Evolutionary conservation across 768 basidiomycete genomes (phyloP).

Genomic region (Trametes cubensis): DNA sequence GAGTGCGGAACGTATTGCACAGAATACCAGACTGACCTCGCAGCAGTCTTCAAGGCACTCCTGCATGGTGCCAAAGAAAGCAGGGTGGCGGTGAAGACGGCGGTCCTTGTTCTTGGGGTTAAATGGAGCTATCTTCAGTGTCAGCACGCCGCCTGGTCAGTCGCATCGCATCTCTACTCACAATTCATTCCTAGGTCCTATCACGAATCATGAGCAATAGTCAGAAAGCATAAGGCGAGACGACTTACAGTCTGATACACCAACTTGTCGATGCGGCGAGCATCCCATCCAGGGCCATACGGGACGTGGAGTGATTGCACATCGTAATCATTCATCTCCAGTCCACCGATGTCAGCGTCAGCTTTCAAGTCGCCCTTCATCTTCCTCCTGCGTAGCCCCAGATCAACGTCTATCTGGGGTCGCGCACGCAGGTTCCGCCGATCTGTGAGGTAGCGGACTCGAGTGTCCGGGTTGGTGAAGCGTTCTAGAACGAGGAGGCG

Average conservation of each 20-base stretch:
- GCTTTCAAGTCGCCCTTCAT: conserved; percentile 61
- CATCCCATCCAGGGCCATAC: conserved; percentile 63
- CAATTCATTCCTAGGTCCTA: conserved; percentile 64
- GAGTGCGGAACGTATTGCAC: background rate
- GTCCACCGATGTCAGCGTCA: conserved; percentile 41
- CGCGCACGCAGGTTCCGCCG: conserved; percentile 55
- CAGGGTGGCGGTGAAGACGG: conserved; percentile 62
- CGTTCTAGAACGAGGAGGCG: conserved; percentile 65
- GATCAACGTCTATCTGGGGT: conserved; percentile 36
- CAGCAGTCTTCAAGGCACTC: conserved; percentile 66
- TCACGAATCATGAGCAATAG: conserved; percentile 13
- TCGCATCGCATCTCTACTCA: conserved; percentile 27
- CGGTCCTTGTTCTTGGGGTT: conserved; percentile 66
- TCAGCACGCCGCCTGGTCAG: background rate
- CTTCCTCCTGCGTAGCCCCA: conserved; percentile 40
- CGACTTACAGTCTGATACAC: conserved; percentile 56
- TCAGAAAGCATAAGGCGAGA: background rate
- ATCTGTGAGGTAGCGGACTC: conserved; percentile 49
- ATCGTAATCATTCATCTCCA: conserved; percentile 63
- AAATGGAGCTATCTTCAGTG: conserved; percentile 47
- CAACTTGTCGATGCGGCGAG: conserved; percentile 56
- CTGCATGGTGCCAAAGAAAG: conserved; percentile 60
- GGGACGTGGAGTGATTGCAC: conserved; percentile 57
- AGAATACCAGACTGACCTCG: conserved; percentile 42
- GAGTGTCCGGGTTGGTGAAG: conserved; percentile 46